Conservation (phyloP, 106 monocot species). For the Acorus calamus region DNA sequence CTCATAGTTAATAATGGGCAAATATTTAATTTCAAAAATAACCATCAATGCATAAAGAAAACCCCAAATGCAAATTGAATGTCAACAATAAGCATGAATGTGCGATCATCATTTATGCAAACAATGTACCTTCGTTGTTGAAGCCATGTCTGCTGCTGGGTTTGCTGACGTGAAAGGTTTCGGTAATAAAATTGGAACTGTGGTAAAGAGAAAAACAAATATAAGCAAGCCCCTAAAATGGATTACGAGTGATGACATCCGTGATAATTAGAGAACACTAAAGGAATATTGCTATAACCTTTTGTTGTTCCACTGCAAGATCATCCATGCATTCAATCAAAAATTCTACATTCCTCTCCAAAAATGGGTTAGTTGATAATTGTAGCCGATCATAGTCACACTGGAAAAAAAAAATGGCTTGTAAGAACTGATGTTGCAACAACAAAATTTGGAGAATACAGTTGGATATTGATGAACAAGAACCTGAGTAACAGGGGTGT, state of each 20-base stretch:
- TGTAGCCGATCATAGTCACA: slow-evolving; percentile 91
- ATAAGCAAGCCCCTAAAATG: neutral
- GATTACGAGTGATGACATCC: neutral
- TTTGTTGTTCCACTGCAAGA: slow-evolving; percentile 86
- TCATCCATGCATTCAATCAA: slow-evolving; percentile 99
- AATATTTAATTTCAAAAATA: no score
- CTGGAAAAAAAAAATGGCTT: slow-evolving; percentile 25
- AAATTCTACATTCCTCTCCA: slow-evolving; percentile 97
- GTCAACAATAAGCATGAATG: neutral
- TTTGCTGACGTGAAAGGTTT: slow-evolving; percentile 80
- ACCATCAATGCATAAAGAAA: no score
- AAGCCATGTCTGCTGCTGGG: slow-evolving; percentile 89
- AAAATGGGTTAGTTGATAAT: slow-evolving; percentile 70
- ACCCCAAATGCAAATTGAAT: no score
- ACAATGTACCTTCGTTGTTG: slow-evolving; percentile 73
- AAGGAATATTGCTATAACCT: slow-evolving; percentile 58
- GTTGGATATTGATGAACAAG: neutral
- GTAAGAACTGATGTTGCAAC: neutral
- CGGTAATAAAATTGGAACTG: slow-evolving; percentile 97
- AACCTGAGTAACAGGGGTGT: slow-evolving; percentile 86
- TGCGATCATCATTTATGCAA: neutral
- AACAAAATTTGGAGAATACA: neutral
- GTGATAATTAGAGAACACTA: no score
- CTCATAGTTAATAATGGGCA: no score
- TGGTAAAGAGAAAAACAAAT: slow-evolving; percentile 5